These are phyloP conservation scores for Macadamia integrifolia DNA, from an alignment of 164 flowering plant genomes.

Conservation along the genomic window DNA sequence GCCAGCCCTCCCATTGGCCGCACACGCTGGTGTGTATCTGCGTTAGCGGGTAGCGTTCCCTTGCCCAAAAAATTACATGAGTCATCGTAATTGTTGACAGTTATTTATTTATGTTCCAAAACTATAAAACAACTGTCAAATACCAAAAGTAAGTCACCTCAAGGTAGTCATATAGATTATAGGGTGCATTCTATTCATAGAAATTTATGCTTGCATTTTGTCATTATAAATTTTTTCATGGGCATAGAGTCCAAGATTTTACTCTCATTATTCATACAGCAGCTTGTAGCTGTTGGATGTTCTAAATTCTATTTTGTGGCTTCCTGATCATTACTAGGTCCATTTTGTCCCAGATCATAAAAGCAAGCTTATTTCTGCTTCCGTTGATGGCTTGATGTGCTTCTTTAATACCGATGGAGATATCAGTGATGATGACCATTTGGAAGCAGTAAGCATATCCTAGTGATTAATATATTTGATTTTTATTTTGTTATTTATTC, in stretches of 20 bases:
- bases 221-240: not conserved
- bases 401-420: constrained; percentile 66
- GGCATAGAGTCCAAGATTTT: not conserved
- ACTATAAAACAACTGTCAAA: no score
- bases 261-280: not conserved
- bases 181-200: no score
- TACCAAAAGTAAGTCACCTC: no score
- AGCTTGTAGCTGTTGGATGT: not conserved
- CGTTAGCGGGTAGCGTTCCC: no score
- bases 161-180: no score
- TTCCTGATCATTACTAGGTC: constrained; percentile 45
- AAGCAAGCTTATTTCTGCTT: constrained; percentile 82
- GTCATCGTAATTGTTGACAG: no score
- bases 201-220: no score
- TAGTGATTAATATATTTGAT: not conserved
- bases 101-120: no score
- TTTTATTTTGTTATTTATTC: not conserved
- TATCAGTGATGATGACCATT: constrained; percentile 78
- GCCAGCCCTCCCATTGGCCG: no score
- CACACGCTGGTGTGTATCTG: no score
- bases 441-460: constrained; percentile 68
- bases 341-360: constrained; percentile 63
- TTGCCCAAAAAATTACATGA: not conserved
- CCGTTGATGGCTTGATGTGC: constrained; percentile 93
- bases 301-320: constrained; percentile 6